These are phyloP conservation scores for Nephelium lappaceum DNA, from an alignment of 345 rosid genomes.

Conservation along the genomic window DNA sequence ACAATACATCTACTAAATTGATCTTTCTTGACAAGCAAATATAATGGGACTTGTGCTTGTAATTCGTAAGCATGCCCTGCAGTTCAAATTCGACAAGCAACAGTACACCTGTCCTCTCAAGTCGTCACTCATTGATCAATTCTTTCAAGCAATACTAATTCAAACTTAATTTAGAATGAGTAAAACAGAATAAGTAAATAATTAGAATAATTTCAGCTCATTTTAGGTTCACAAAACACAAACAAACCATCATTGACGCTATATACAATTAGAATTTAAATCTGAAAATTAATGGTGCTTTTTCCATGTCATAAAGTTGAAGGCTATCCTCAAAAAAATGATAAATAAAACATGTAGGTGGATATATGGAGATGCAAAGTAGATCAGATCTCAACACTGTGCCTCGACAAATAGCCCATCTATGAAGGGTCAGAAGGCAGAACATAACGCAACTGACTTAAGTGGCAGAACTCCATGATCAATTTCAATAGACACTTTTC, in stretches of 20 bases:
- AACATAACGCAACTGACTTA: neutral
- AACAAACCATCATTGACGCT: too few relatives aligned
- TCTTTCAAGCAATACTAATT: neutral
- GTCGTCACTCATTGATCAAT: neutral
- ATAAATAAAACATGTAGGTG: too few relatives aligned
- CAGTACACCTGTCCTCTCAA: neutral
- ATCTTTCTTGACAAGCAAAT: neutral
- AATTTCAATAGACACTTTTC: neutral
- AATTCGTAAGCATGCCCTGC: neutral
- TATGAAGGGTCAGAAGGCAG: neutral
- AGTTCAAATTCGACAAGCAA: neutral
- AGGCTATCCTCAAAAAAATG: too few relatives aligned
- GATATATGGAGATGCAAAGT: neutral
- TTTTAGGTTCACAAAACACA: neutral
- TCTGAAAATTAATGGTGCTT: neutral
- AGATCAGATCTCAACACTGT: neutral
- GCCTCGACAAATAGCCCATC: neutral
- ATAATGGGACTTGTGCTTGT: too few relatives aligned
- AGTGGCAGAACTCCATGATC: neutral
- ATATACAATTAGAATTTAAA: neutral
- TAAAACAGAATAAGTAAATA: neutral
- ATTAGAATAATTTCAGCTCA: neutral
- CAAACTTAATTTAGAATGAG: neutral
- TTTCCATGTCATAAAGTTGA: neutral
- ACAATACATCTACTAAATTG: neutral